Evolutionary conservation across 2,329 filamentous ascomycete species (phyloP), one percentile per base, ranked within the genome.

Genomic region (Elsinoe perseae): DNA sequence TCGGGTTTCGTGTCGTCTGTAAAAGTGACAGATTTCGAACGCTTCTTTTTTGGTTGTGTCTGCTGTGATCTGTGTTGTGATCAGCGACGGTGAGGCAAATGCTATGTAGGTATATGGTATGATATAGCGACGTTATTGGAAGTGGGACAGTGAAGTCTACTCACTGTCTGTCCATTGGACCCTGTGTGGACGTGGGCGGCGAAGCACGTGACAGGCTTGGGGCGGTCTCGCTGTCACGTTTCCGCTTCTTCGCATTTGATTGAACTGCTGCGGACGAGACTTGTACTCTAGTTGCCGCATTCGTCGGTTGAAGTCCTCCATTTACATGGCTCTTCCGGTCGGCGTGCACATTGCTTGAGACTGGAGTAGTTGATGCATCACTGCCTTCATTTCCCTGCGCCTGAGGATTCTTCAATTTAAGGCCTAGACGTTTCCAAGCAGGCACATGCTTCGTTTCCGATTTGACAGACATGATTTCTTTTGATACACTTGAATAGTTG

Each of bases 21-120:
- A 65, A 87, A 86, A 1, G 81, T 79, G 7, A 87, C 83, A 3
- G 80, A 82, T 66, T 85, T 85, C 6, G 48, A 52, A 25, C 48
- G 28, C 18, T 52, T 52, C 16, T 52, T 56, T 27, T 28, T 30
- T 34, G 38, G 42, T 21, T 48, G 38, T 14, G 23, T 16, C 54
- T 36, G 28, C 9, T 36, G 1, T 36, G 21, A 23, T 32, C 54
- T 56, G 42, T 54, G 32, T 28, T 25, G 23, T 48, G 40, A 27
- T 58, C 44, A 46, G 52, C 16, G 20, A 50, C 34, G n/a, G n/a
- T n/a, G n/a, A n/a, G n/a, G n/a, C n/a, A n/a, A n/a, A n/a, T n/a
- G n/a, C n/a, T n/a, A n/a, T n/a, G n/a, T n/a, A n/a, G n/a, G n/a
- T n/a, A n/a, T n/a, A n/a, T n/a, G n/a, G n/a, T n/a, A n/a, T n/a